Percentiles rank a stretch among this genome's conserved stretches.
These are phyloP conservation scores for Rhododendron ferrugineum DNA, from an alignment of 148 eudicot species.

Conservation along the genomic window DNA sequence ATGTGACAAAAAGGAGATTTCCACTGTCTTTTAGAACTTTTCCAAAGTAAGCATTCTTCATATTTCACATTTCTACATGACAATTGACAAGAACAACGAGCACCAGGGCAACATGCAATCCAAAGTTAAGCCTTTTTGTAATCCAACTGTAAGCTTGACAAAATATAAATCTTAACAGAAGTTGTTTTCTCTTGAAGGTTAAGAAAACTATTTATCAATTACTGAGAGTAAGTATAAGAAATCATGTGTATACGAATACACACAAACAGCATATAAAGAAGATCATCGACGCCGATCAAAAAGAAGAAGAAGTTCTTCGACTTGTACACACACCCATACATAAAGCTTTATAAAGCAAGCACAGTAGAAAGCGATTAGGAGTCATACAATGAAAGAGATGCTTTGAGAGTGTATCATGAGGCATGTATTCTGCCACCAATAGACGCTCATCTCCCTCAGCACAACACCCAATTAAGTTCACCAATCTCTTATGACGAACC, in stretches of 20 bases:
- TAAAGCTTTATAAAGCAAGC: neutral
- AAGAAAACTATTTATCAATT: neutral
- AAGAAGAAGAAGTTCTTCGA: neutral
- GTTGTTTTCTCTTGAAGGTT: neutral
- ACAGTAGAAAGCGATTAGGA: constrained; percentile 10
- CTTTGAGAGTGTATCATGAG: constrained; percentile 83
- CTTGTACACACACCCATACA: neutral
- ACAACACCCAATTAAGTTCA: constrained; percentile 88
- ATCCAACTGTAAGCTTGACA: too few species aligned
- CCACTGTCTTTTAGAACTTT: neutral
- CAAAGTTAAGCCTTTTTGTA: too few species aligned
- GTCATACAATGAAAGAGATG: constrained; percentile 92
- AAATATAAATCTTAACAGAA: neutral
- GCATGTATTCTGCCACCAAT: constrained; percentile 92
- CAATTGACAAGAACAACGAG: neutral
- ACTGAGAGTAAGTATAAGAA: too few species aligned
- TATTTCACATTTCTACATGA: neutral
- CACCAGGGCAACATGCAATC: neutral
- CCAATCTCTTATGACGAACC: constrained; percentile 83
- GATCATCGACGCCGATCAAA: neutral
- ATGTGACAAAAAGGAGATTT: neutral
- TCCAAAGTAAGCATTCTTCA: neutral
- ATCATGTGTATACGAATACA: too few species aligned
- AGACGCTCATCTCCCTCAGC: constrained; percentile 98
- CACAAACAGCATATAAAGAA: neutral